Conservation (phyloP, 371 early-diverging fungal species). For the Mortierella sp. region DNA sequence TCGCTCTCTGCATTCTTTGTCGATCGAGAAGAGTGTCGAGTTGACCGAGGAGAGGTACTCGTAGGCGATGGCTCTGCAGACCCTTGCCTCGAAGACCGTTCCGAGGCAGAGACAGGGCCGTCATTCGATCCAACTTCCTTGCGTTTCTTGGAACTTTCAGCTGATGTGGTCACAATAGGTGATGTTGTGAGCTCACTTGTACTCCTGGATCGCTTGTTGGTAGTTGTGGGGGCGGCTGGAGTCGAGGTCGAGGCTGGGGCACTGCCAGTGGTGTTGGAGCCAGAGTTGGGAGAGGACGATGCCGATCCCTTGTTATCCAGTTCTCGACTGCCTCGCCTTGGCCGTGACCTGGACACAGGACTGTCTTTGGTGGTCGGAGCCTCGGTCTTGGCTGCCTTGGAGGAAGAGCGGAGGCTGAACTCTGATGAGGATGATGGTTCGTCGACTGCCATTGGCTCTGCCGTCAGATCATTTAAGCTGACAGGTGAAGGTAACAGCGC, state of each 20-base stretch:
- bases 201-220: slow-evolving; percentile 27
- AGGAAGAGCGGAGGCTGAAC: slow-evolving; percentile 29
- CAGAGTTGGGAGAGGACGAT: background rate
- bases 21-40: slow-evolving; percentile 42
- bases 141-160: slow-evolving; percentile 22
- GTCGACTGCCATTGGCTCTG: slow-evolving; percentile 26
- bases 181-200: slow-evolving; percentile 7
- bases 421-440: slow-evolving; percentile 19
- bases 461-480: slow-evolving; percentile 30
- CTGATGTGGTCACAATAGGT: background rate
- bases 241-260: background rate
- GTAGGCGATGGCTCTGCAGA: slow-evolving; percentile 21
- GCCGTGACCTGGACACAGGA: slow-evolving; percentile 24
- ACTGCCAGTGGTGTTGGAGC: background rate
- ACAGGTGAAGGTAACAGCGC: slow-evolving; percentile 39
- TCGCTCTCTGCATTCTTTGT: slow-evolving; percentile 16
- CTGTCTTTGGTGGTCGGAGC: slow-evolving; percentile 36
- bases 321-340: slow-evolving; percentile 48
- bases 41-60: slow-evolving; percentile 38
- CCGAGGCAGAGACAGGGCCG: slow-evolving; percentile 1
- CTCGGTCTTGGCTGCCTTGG: slow-evolving; percentile 18
- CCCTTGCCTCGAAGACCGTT: slow-evolving; percentile 33
- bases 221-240: slow-evolving; percentile 9
- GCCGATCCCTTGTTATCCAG: slow-evolving; percentile 13
- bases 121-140: slow-evolving; percentile 1